These are phyloP conservation scores for Neurospora sp. DNA, from an alignment of 2,329 filamentous ascomycete species.

Conservation along the genomic window DNA sequence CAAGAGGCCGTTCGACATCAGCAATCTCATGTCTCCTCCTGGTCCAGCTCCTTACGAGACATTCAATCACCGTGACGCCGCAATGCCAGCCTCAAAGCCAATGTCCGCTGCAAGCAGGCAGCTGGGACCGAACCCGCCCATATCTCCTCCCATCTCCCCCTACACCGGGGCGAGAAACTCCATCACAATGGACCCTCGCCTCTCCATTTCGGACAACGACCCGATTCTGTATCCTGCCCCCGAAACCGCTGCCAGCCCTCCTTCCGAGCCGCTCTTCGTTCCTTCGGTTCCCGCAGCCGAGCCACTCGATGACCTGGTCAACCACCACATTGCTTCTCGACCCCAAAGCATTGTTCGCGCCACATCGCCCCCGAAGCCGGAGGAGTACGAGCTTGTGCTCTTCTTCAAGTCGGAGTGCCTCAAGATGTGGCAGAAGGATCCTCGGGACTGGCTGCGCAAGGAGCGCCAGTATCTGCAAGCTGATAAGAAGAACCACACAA, in stretches of 20 bases:
- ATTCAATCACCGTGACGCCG: constrained; percentile 29
- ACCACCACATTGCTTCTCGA: constrained; percentile 38
- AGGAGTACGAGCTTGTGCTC: constrained; percentile 45
- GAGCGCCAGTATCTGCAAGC: constrained; percentile 41
- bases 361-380: constrained; percentile 36
- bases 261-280: constrained; percentile 41
- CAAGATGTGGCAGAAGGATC: constrained; percentile 34
- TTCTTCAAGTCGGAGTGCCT: constrained; percentile 44
- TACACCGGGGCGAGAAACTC: constrained; percentile 31
- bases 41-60: constrained; percentile 44
- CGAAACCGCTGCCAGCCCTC: constrained; percentile 31
- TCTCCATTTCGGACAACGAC: constrained; percentile 30
- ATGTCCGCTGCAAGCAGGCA: constrained; percentile 22
- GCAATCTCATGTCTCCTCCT: constrained; percentile 53
- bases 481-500: constrained; percentile 34
- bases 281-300: constrained; percentile 28
- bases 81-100: constrained; percentile 12
- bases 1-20: constrained; percentile 38
- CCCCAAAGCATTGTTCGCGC: constrained; percentile 31
- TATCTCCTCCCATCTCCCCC: constrained; percentile 52
- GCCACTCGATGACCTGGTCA: constrained; percentile 36
- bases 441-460: constrained; percentile 36
- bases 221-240: constrained; percentile 48
- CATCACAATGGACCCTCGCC: constrained; percentile 19
- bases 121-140: constrained; percentile 30